Evolutionary conservation across 768 basidiomycete genomes (phyloP).

Genomic region (Terana coerulea): DNA sequence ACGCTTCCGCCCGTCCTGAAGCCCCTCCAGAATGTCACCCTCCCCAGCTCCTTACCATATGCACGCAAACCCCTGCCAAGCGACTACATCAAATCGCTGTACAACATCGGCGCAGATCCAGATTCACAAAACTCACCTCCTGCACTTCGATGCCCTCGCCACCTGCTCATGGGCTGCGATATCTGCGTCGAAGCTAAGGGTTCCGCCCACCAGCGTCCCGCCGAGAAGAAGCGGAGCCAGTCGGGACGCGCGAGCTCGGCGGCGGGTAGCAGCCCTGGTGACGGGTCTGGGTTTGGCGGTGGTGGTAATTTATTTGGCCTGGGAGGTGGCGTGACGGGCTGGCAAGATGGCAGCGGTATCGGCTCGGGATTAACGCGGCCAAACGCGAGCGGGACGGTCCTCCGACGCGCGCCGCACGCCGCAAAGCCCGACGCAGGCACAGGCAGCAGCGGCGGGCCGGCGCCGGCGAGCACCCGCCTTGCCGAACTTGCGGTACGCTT

Average conservation of each 20-base stretch:
- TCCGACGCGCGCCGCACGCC: conserved; percentile 43
- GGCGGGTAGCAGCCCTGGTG: conserved; percentile 23
- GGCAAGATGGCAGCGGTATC: conserved; percentile 72
- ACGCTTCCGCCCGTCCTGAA: conserved; percentile 17
- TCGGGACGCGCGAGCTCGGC: conserved; percentile 20
- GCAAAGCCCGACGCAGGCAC: conserved; percentile 1
- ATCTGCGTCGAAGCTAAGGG: conserved; percentile 72
- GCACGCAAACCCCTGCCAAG: conserved; percentile 20
- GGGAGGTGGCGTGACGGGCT: conserved; percentile 60
- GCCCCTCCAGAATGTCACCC: conserved; percentile 20
- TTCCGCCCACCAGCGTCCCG: conserved; percentile 22
- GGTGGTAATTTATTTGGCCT: conserved; percentile 14
- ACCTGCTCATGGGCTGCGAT: conserved; percentile 69
- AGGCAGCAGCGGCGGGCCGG: conserved; percentile 28
- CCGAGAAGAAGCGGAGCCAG: conserved; percentile 9
- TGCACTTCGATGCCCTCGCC: conserved; percentile 64
- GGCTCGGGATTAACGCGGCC: conserved; percentile 65
- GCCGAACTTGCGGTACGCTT: conserved; percentile 68
- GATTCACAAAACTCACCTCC: conserved; percentile 60
- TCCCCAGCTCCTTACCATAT: conserved; percentile 4
- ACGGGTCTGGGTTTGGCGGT: conserved; percentile 4
- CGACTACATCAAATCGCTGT: conserved; percentile 46
- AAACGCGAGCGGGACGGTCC: conserved; percentile 49
- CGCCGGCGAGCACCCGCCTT: conserved; percentile 60
- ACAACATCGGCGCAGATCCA: conserved; percentile 59